These are phyloP conservation scores for Dionaea muscipula DNA, from an alignment of 179 eudicot species.

Conservation along the genomic window DNA sequence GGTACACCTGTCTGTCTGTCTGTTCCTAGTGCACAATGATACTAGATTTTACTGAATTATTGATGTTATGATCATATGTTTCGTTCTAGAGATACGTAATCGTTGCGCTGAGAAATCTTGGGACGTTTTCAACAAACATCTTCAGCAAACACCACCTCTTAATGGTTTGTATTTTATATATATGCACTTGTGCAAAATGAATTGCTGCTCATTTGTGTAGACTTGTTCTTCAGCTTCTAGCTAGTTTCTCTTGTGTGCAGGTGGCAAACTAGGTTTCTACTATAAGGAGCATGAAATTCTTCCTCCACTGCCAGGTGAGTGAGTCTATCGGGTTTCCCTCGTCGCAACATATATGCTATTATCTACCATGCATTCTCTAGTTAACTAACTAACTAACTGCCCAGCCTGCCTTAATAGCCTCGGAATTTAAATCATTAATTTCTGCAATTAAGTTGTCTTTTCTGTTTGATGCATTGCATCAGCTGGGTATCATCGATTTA, in stretches of 20 bases:
- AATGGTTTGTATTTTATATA: slow-evolving; percentile 31
- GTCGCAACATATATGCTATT: neutral
- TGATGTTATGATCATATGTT: slow-evolving; percentile 1
- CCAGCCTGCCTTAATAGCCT: too few relatives aligned
- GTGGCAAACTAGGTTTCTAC: slow-evolving; percentile 78
- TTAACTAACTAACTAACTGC: too few relatives aligned
- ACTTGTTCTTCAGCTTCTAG: slow-evolving; percentile 3
- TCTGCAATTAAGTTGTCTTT: neutral
- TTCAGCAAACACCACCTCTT: slow-evolving; percentile 70
- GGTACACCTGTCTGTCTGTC: slow-evolving; percentile 21
- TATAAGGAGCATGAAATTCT: slow-evolving; percentile 84
- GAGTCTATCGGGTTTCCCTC: slow-evolving; percentile 6
- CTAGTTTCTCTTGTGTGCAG: slow-evolving; percentile 19
- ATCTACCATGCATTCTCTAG: too few relatives aligned
- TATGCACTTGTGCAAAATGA: too few relatives aligned
- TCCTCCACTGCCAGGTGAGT: slow-evolving; percentile 82
- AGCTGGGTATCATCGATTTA: slow-evolving; percentile 72
- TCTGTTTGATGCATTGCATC: slow-evolving; percentile 3
- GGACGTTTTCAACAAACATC: slow-evolving; percentile 54
- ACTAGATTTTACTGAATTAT: neutral
- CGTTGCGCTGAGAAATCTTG: slow-evolving; percentile 60
- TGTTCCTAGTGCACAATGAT: neutral
- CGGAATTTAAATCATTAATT: too few relatives aligned
- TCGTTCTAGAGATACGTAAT: slow-evolving; percentile 54
- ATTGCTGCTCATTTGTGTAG: slow-evolving; percentile 1